Evolutionary conservation across 441 rosid species (phyloP), one percentile per base, ranked within the genome.

Genomic region (Gossypium trilobum): DNA sequence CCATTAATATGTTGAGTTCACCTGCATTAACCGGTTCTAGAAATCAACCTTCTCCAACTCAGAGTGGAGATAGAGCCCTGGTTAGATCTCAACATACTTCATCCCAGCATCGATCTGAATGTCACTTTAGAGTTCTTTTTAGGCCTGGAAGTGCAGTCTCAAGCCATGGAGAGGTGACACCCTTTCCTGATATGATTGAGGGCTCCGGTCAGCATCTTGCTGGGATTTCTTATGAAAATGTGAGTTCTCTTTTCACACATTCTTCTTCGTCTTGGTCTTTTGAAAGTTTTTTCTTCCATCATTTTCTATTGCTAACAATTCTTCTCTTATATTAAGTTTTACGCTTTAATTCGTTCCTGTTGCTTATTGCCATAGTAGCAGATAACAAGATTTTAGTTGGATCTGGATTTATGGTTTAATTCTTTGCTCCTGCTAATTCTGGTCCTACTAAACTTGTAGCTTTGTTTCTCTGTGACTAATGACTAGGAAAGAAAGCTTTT

Each of bases 1-100:
- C 85, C 0, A 77, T 79, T 50, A 83, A 82, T 82, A 76, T 78
- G 58, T 66, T 85, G 90, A 84, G 81, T 81, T 59, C 72, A 67
- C 74, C 19, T 16, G 85, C 75, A 61, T 63, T 79, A 66, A 79
- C 78, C 31, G 27, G 74, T 78, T 79, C 84, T 71, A 85, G 69
- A 72, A 81, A 74, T 68, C 81, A 68, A 73, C 55, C 55, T 13
- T 50, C 55, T 51, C 55, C 55, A 14, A 70, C 74, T 58, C 70
- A 80, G 74, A 79, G 61, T 61, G 89, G 79, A 58, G 81, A 78
- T 61, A 68, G 57, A 51, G 69, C 71, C 39, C 71, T 78, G 17
- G n/a, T 69, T 58, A 75, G 73, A 69, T 81, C 81, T 68, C 74
- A 56, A n/a, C 46, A 44, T 66, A 59, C 71, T 5, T 39, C 68